Base-by-base conservation (phyloP, 139 green algal species). In the Mesotaenium endlicherianum region DNA sequence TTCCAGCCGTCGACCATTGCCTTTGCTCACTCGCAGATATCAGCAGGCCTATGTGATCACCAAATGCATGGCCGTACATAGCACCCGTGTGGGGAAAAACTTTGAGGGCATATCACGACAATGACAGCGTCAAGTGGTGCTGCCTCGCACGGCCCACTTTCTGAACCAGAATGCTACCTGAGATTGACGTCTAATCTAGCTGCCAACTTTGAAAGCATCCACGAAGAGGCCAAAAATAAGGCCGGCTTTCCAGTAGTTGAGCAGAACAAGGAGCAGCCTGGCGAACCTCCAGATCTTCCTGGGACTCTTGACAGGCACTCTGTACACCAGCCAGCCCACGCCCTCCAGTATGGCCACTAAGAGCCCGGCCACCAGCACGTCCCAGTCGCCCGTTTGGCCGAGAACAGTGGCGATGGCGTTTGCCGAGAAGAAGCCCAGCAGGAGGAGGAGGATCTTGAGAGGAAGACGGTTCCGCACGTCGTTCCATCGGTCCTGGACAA, bases 191-290 rank as follows among this genome's bases (percentile, higher is more conserved):
- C 50, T 64, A 64, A 64, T 72, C 11, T 72, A 82, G 60, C 75
- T 82, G 20, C 75, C 75, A 26, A 82, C 49, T 47, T 82, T 82
- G 75, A 82, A 82, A 39, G 75, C 75, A 76, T 82, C 75, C 49
- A 82, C 75, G 34, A 68, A 82, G 6, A 82, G 75, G 20, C 75
- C 75, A n/a, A 45, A 82, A 8, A 82, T 76, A 5, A 82, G 41
- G 1, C 75, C 75, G 3, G 75, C 75, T 6, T 82, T 82, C 75
- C 75, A 82, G 60, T 64, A 76, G 58, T 82, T 82, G 5, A 64
- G 26, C 39, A 82, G 53, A 14, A 34, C 38, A 4, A 82, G 16
- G 20, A 76, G 14, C 38, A 55, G 55, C 16, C 71, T 36, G 43
- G 43, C 43, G 8, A 14, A 72, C 6, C 43, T 72, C 11, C 41